Evolutionary conservation across 495 filamentous ascomycete species (phyloP), one percentile per base, ranked within the genome.

Genomic region (Penicillium herquei): DNA sequence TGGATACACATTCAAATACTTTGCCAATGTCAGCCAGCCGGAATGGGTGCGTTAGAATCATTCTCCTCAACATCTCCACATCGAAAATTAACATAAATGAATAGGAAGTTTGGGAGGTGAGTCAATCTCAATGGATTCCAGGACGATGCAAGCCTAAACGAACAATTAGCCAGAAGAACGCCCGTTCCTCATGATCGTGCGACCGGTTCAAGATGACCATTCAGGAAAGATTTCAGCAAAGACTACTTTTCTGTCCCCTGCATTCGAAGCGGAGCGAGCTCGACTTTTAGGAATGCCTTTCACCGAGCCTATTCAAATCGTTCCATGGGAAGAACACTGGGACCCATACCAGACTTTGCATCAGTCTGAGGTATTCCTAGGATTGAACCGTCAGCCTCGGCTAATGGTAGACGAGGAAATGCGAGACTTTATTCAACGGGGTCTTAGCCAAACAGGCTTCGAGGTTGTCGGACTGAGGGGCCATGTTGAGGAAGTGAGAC

Each of bases 321-420:
- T 83, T 13, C 69, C 66, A 0, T 83, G 79, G 74, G 79, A 82
- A 61, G 81, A 84, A 53, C 81, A 83, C 50, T 83, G 79, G 80
- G 70, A 82, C 60, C 80, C 79, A 6, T 84, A 82, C 54, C 47
- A 49, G 1, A 82, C 78, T 1, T 58, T 83, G 10, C 60, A 68
- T 11, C 44, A 71, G 33, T 72, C 72, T 0, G 67, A 62, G 39
- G 57, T 67, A 5, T 71, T 71, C 30, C 32, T 50, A 1, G 49
- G 62, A 14, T 39, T 58, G 4, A 37, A 35, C 17, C 51, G 58
- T 7, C 14, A 37, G 1, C 72, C 74, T 17, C 77, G 61, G 31
- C 51, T 82, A 31, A 81, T 83, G 74, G 73, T 83, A 6, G 80
- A 84, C 51, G 81, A 83, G 51, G 80, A 84, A 57, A 78, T 82